phyloP scores from a whole-genome alignment of 495 filamentous ascomycete species.

The Tuber umbilicatum region DNA sequence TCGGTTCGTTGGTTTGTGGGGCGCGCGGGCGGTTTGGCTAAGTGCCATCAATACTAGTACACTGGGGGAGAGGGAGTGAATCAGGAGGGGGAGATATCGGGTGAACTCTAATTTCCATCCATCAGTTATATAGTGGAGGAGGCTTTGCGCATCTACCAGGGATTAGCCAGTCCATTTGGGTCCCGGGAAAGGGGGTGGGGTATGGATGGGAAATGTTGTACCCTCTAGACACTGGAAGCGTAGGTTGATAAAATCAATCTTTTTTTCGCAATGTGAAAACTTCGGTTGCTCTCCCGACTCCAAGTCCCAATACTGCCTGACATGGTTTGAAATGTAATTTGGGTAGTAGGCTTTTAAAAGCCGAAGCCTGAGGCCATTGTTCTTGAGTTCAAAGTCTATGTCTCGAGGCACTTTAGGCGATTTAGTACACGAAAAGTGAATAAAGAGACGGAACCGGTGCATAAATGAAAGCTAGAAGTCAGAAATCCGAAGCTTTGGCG shows the following conservation, averaged over 20 bases:
- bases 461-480: not conserved
- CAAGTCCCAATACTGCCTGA: not conserved
- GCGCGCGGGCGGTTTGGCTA: not conserved
- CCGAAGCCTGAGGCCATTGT: not conserved
- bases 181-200: not conserved
- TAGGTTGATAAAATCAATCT: not conserved
- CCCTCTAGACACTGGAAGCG: not conserved
- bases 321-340: not conserved
- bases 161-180: not conserved
- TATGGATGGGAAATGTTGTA: not conserved
- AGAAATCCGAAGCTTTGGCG: not conserved
- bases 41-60: not conserved
- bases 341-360: not conserved
- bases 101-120: not conserved
- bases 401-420: not conserved
- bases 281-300: not conserved
- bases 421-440: not conserved
- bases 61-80: not conserved
- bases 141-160: not conserved
- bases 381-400: not conserved
- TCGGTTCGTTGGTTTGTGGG: conserved; percentile 1
- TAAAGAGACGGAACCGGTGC: not conserved
- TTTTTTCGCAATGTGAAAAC: too few species aligned
- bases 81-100: not conserved
- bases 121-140: not conserved